Percentiles rank a stretch among this genome's conserved stretches.
phyloP scores from a whole-genome alignment of 2,329 filamentous ascomycete species.

The Fusarium sp. region DNA sequence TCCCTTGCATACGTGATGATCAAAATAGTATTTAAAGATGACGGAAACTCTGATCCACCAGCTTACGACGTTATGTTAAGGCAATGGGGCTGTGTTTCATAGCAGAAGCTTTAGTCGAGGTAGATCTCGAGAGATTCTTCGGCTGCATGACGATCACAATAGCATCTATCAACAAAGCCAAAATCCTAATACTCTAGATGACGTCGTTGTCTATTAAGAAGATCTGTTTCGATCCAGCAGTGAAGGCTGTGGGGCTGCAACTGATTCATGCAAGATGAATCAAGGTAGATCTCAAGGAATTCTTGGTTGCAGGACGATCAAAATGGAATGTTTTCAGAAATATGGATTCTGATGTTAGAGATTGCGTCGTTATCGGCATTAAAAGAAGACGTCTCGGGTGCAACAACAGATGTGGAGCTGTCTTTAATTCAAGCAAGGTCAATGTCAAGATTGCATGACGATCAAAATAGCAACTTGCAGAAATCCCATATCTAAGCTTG shows the following conservation, averaged over 20 bases:
- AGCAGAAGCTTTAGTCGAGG: neutral
- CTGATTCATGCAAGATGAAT: neutral
- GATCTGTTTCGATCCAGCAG: neutral
- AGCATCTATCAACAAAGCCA: neutral
- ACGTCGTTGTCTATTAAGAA: neutral
- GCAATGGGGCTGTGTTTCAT: neutral
- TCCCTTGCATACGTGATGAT: neutral
- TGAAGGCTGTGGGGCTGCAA: neutral
- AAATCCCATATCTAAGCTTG: neutral
- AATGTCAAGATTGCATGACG: neutral
- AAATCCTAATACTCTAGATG: neutral
- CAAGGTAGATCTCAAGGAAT: neutral
- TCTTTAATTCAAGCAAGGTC: too few relatives aligned
- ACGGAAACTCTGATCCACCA: neutral
- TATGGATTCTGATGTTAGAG: too few relatives aligned
- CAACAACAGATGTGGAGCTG: too few relatives aligned
- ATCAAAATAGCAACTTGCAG: neutral
- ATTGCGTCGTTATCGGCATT: too few relatives aligned
- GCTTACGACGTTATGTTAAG: neutral
- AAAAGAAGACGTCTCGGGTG: too few relatives aligned
- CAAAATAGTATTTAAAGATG: neutral
- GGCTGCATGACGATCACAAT: neutral
- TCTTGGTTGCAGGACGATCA: neutral
- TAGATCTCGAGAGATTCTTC: neutral
- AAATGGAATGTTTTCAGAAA: neutral